These are phyloP conservation scores for Ophiostoma ips DNA, from an alignment of 2,329 filamentous ascomycete genomes.

Conservation along the genomic window DNA sequence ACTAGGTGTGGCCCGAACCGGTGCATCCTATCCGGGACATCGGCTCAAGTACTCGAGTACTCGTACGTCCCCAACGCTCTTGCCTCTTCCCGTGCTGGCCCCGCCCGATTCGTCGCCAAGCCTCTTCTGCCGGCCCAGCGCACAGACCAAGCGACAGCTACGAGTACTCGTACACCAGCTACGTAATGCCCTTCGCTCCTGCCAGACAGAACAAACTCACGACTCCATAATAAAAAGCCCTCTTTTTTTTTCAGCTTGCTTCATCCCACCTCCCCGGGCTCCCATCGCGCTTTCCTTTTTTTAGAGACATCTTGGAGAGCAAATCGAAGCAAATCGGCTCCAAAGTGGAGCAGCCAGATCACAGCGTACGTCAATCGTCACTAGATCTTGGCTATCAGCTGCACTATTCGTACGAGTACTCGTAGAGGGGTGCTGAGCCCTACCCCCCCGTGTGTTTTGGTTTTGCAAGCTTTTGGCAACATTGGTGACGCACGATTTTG, in stretches of 20 bases:
- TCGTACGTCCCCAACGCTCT: background rate
- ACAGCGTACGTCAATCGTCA: no score
- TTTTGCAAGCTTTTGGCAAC: no score
- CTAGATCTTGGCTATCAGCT: background rate
- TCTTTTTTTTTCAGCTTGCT: slow-evolving; percentile 7
- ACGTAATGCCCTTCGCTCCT: background rate
- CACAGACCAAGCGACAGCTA: background rate
- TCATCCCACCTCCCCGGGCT: background rate
- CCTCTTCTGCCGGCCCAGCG: background rate
- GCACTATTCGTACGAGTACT: no score
- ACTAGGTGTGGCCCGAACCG: background rate
- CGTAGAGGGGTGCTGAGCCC: no score
- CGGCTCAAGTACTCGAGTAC: no score
- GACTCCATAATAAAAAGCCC: background rate
- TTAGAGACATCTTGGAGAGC: background rate
- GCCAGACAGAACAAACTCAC: background rate
- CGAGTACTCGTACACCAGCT: background rate
- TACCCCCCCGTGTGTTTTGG: no score
- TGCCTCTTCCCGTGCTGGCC: background rate
- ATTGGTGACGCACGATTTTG: no score
- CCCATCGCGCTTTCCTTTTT: background rate
- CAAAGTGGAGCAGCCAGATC: no score
- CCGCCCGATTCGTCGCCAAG: background rate
- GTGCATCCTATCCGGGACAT: no score
- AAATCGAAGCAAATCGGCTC: no score